Evolutionary conservation across 768 basidiomycete genomes (phyloP).

Genomic region (Phylloporus scabripes): DNA sequence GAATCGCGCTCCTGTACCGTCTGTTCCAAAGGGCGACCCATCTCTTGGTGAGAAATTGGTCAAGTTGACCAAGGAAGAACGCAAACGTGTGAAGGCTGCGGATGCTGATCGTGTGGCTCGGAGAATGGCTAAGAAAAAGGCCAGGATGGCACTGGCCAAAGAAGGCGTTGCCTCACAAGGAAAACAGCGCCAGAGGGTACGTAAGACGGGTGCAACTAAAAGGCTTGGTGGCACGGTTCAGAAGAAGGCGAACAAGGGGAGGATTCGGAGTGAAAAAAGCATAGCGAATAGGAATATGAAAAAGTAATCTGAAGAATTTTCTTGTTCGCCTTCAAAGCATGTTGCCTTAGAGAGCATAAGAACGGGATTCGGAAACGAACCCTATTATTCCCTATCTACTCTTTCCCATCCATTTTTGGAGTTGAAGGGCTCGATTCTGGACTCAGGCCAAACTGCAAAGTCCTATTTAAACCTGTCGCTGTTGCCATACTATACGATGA

Average conservation of each 20-base stretch:
- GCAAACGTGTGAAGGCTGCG: conserved; percentile 74
- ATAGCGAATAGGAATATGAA: conserved; percentile 52
- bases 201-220: conserved; percentile 34
- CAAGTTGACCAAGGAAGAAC: conserved; percentile 75
- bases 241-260: conserved; percentile 36
- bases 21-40: conserved; percentile 73
- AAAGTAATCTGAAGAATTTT: conserved; percentile 33
- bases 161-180: conserved; percentile 33
- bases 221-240: conserved; percentile 11
- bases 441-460: conserved; percentile 1
- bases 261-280: conserved; percentile 52
- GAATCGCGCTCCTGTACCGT: conserved; percentile 7
- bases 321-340: not conserved
- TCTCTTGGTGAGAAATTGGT: conserved; percentile 72
- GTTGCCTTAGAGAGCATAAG: too few species aligned
- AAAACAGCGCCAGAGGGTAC: conserved; percentile 44
- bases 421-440: conserved; percentile 6
- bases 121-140: conserved; percentile 87
- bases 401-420: conserved; percentile 4
- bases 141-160: conserved; percentile 47
- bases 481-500: conserved; percentile 18
- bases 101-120: conserved; percentile 80
- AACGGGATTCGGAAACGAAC: too few species aligned
- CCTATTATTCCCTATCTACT: not conserved
- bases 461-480: not conserved